Base-by-base conservation (phyloP, 352 stramenopile genomes). In the Pythium apleroticum region DNA sequence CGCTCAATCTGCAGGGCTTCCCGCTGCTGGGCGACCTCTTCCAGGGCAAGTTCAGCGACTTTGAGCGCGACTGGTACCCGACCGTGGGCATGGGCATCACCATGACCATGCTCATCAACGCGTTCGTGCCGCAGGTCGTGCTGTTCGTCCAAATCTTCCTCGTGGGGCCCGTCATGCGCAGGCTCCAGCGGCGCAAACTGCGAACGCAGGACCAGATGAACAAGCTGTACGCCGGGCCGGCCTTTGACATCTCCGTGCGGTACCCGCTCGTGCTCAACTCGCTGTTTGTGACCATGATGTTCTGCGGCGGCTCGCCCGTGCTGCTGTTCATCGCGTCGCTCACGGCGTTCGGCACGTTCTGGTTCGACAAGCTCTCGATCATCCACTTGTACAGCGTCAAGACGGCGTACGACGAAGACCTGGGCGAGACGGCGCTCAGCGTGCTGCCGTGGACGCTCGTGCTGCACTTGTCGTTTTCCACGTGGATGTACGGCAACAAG, bases 261-360 rank as follows among this genome's bases (percentile, higher is more conserved):
- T 96, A 96, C 65, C 86, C 88, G 6, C 77, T 93, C 71, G 69
- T 96, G 31, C 77, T 95, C 37, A 96, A 94, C 57, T 92, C 81
- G 27, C 67, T 95, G 20, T 93, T 93, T 52, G 86, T 96, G 49
- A 94, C 88, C 9, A 80, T 95, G 58, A 64, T 89, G 14, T 96
- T 95, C 60, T 88, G 79, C 37, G 88, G 86, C 20, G 86, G 86
- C 14, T 91, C 86, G 15, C 88, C 88, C 0, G 64, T 95, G 2
- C 50, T 96, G 60, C 73, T 96, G 15, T 91, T 91, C 48, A 89
- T 93, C 45, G 88, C 81, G 4, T 65, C 84, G 3, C 24, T 91
- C 24, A 81, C 86, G 0, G 80, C 79, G 19, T 74, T 68, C 15
- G 72, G 73, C 15, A 93, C 82, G 11, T 95, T 80, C 56, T 91